These are phyloP conservation scores for Breynia disticha DNA, from an alignment of 441 rosid genomes.

Conservation along the genomic window DNA sequence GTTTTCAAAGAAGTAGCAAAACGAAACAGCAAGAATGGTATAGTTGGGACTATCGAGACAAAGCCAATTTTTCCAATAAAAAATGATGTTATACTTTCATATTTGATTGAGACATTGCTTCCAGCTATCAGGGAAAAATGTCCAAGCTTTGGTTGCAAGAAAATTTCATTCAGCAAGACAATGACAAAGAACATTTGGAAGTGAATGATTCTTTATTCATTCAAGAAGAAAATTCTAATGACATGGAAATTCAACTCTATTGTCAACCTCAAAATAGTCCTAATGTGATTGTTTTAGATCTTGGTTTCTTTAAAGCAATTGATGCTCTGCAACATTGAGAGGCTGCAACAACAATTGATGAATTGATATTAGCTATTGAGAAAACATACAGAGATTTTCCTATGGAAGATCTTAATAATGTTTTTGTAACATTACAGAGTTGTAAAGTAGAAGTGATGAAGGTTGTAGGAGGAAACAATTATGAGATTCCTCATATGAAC, in stretches of 20 bases:
- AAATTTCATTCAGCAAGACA: slow-evolving; percentile 2
- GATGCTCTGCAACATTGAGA: slow-evolving; percentile 11
- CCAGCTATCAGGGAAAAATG: neutral
- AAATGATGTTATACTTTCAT: neutral
- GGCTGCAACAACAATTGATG: neutral
- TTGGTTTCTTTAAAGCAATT: slow-evolving; percentile 12
- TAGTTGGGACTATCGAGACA: slow-evolving; percentile 1
- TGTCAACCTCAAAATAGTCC: slow-evolving; percentile 13
- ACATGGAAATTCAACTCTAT: no score
- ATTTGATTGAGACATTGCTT: neutral
- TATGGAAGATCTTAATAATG: neutral
- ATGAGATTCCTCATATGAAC: no score
- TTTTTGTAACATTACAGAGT: neutral
- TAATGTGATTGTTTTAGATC: slow-evolving; percentile 14
- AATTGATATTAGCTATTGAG: neutral
- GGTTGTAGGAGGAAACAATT: no score
- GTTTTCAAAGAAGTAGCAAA: no score
- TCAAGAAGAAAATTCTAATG: no score
- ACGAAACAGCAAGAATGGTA: no score
- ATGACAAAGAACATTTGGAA: slow-evolving; percentile 1
- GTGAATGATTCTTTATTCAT: neutral
- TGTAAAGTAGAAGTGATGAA: slow-evolving; percentile 1
- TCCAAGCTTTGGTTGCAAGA: neutral
- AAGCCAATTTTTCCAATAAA: neutral
- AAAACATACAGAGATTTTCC: neutral